These are phyloP conservation scores for Cryptosporidium canis DNA, from an alignment of 169 alveolate genomes.

Conservation along the genomic window DNA sequence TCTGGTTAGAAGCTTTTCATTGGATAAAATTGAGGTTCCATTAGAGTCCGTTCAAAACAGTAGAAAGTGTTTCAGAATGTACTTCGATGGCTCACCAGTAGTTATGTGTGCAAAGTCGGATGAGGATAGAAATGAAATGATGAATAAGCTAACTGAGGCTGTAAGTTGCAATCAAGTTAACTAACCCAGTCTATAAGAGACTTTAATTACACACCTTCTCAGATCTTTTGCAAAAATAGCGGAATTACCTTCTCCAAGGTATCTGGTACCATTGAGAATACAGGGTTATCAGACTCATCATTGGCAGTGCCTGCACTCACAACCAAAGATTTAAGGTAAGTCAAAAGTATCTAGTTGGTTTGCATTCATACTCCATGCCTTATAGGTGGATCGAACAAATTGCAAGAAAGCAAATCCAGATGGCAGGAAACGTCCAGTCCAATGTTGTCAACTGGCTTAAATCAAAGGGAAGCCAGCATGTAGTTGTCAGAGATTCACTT, in stretches of 20 bases:
- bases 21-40: constrained; percentile 61
- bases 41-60: constrained; percentile 69
- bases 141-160: constrained; percentile 72
- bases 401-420: constrained; percentile 51
- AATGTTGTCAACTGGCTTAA: constrained; percentile 60
- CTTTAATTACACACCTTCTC: not conserved
- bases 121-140: constrained; percentile 53
- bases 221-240: constrained; percentile 66
- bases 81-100: constrained; percentile 42
- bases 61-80: constrained; percentile 71
- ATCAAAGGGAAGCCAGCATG: constrained; percentile 62
- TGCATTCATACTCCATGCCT: not conserved
- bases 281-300: constrained; percentile 58
- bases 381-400: constrained; percentile 70
- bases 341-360: not conserved
- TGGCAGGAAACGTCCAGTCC: constrained; percentile 63
- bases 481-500: constrained; percentile 54
- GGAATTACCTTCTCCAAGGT: constrained; percentile 49
- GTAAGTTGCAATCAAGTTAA: constrained; percentile 19
- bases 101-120: constrained; percentile 72
- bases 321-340: constrained; percentile 70
- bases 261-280: constrained; percentile 9
- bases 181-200: not conserved
- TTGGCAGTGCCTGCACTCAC: constrained; percentile 63
- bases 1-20: constrained; percentile 32